Percentiles rank a stretch among this genome's conserved stretches.
These are phyloP conservation scores for Stephanodiscus triporus DNA, from an alignment of 108 stramenopile genomes.

Conservation along the genomic window DNA sequence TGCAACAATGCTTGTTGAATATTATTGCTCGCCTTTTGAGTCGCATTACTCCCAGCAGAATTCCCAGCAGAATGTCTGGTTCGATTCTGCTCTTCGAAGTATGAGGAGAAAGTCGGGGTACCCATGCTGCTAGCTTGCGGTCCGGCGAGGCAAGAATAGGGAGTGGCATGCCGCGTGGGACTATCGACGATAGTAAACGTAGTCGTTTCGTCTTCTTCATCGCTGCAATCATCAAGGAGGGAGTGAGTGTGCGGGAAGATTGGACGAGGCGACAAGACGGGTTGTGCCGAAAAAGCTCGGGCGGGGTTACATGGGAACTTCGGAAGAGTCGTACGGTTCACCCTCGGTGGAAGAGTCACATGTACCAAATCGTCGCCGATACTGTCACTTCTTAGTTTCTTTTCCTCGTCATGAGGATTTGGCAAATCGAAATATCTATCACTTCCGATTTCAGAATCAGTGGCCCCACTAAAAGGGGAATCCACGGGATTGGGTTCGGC, in stretches of 20 bases:
- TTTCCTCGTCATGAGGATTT: neutral
- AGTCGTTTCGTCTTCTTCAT: conserved; percentile 43
- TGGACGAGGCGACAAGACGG: conserved; percentile 17
- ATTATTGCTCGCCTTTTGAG: conserved; percentile 29
- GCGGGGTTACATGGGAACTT: neutral
- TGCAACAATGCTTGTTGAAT: conserved; percentile 41
- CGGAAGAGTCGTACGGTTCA: conserved; percentile 22
- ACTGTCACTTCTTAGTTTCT: neutral
- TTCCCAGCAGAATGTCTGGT: neutral
- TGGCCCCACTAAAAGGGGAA: conserved; percentile 14
- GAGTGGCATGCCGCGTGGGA: conserved; percentile 13
- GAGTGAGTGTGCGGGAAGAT: conserved; percentile 39
- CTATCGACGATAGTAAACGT: conserved; percentile 37
- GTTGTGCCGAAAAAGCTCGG: neutral
- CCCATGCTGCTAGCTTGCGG: neutral
- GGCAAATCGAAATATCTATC: conserved; percentile 38
- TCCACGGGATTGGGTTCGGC: conserved; percentile 7
- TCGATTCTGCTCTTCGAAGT: conserved; percentile 21
- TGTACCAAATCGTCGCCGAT: conserved; percentile 2
- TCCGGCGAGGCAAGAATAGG: conserved; percentile 33
- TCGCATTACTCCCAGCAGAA: neutral
- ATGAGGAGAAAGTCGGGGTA: conserved; percentile 12
- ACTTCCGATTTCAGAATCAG: conserved; percentile 36
- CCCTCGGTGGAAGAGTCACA: conserved; percentile 24
- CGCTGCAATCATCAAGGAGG: conserved; percentile 53